phyloP scores from a whole-genome alignment of 495 filamentous ascomycete genomes.

The Cairneyella variabilis region DNA sequence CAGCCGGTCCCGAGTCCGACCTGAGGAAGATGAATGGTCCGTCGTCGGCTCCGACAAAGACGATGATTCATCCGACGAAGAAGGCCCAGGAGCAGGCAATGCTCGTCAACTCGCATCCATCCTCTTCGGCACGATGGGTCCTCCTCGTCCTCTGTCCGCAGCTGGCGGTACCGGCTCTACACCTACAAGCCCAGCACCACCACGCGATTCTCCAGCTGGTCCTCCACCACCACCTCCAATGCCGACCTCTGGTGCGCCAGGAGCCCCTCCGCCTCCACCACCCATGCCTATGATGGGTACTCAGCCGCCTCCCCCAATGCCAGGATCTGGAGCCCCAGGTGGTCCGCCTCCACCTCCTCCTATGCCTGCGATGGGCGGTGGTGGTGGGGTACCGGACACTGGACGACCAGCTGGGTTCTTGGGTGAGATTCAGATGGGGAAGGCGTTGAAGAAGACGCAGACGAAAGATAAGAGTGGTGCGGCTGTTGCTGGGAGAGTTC shows the following conservation, averaged over 20 bases:
- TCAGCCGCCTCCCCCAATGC: slow-evolving; percentile 38
- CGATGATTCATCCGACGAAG: slow-evolving; percentile 63
- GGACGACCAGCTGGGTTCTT: slow-evolving; percentile 61
- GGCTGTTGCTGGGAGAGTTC: slow-evolving; percentile 66
- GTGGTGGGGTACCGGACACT: slow-evolving; percentile 30
- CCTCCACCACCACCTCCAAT: slow-evolving; percentile 40
- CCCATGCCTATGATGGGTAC: slow-evolving; percentile 30
- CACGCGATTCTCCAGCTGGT: slow-evolving; percentile 30
- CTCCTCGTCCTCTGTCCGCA: slow-evolving; percentile 82
- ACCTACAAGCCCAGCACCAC: slow-evolving; percentile 28
- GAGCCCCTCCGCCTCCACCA: slow-evolving; percentile 36
- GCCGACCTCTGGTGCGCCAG: slow-evolving; percentile 37
- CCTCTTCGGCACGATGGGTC: slow-evolving; percentile 95
- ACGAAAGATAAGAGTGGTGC: slow-evolving; percentile 80
- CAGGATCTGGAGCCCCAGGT: slow-evolving; percentile 37
- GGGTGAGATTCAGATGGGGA: slow-evolving; percentile 77
- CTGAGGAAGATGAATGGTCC: slow-evolving; percentile 88
- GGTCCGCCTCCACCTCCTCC: slow-evolving; percentile 39
- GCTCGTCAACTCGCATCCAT: slow-evolving; percentile 91
- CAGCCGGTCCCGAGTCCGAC: slow-evolving; percentile 48
- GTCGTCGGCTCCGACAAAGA: slow-evolving; percentile 76
- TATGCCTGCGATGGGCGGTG: slow-evolving; percentile 24
- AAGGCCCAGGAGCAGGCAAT: slow-evolving; percentile 69
- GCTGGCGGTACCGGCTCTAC: slow-evolving; percentile 62
- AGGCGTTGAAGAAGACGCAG: slow-evolving; percentile 70